phyloP scores from a whole-genome alignment of 1,139 yeast genomes.

The Taphrina confusa region DNA sequence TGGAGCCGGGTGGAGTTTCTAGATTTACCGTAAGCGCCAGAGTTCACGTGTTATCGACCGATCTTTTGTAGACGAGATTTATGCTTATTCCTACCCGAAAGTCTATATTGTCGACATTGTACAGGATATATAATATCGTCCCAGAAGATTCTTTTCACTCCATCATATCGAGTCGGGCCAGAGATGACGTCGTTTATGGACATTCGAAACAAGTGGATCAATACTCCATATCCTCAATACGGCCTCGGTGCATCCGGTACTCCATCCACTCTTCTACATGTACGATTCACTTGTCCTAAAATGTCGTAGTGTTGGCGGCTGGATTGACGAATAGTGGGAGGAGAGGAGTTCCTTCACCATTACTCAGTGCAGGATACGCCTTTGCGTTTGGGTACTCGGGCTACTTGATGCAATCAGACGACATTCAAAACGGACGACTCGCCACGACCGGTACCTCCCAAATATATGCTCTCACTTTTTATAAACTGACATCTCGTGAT shows the following conservation, averaged over 20 bases:
- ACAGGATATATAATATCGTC: too few species aligned
- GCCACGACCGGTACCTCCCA: slow-evolving; percentile 13
- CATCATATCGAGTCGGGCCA: too few species aligned
- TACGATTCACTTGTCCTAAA: too few species aligned
- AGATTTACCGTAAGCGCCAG: too few species aligned
- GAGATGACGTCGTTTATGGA: slow-evolving; percentile 11
- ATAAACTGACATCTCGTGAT: neutral
- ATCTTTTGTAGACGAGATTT: too few species aligned
- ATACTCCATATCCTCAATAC: slow-evolving; percentile 14
- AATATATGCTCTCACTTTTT: neutral
- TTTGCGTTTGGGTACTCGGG: slow-evolving; percentile 24
- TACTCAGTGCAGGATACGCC: slow-evolving; percentile 20
- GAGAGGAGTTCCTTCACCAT: slow-evolving; percentile 14
- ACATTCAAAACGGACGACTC: slow-evolving; percentile 9
- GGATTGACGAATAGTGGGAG: slow-evolving; percentile 19
- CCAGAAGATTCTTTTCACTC: too few species aligned
- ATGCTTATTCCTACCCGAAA: too few species aligned
- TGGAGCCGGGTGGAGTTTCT: too few species aligned
- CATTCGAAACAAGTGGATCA: slow-evolving; percentile 6
- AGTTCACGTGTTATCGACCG: too few species aligned
- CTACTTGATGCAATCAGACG: slow-evolving; percentile 5
- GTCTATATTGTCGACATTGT: too few species aligned
- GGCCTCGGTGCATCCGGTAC: slow-evolving; percentile 19
- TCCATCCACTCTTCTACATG: neutral
- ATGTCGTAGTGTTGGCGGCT: slow-evolving; percentile 9